phyloP scores from a whole-genome alignment of 1,284 basidiomycete genomes.

The Microbotryomycetes sp. region DNA sequence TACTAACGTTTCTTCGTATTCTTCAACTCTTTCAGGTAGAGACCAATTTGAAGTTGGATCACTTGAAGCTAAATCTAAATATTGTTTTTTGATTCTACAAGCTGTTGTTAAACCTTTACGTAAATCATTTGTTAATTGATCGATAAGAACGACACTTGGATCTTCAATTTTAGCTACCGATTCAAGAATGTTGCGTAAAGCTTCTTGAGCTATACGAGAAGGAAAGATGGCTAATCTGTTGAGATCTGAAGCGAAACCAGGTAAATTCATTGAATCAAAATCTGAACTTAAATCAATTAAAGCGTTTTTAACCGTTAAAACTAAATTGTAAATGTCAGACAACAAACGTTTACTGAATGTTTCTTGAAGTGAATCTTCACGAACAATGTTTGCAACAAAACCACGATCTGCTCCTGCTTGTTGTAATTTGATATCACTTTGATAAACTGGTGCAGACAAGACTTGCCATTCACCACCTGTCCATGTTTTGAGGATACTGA shows the following conservation, averaged over 20 bases:
- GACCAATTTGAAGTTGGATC: conserved; percentile 85
- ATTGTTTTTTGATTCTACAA: conserved; percentile 89
- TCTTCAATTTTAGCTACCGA: conserved; percentile 86
- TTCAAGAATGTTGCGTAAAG: conserved; percentile 78
- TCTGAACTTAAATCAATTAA: conserved; percentile 70
- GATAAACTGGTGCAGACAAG: conserved; percentile 12
- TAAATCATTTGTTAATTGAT: conserved; percentile 92
- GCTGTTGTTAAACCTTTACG: conserved; percentile 87
- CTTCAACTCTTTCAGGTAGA: conserved; percentile 56
- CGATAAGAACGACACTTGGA: conserved; percentile 82
- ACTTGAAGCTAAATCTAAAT: conserved; percentile 75
- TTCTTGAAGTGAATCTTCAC: conserved; percentile 88
- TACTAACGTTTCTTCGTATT: conserved; percentile 83
- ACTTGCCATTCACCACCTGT: conserved; percentile 64
- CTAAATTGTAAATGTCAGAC: conserved; percentile 74
- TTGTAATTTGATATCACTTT: conserved; percentile 7
- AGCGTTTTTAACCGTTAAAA: conserved; percentile 78
- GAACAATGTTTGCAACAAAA: conserved; percentile 89
- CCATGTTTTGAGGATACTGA: conserved; percentile 75
- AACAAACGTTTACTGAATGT: conserved; percentile 93
- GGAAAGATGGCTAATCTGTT: conserved; percentile 91
- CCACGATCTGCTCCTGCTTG: conserved; percentile 15
- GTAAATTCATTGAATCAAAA: conserved; percentile 79
- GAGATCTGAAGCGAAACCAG: conserved; percentile 88
- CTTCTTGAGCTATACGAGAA: conserved; percentile 86